A percentile compares a stretch with the other conserved stretches of the same genome.
These are phyloP conservation scores for Trichoderma cornu-damae DNA, from an alignment of 2,329 filamentous ascomycete species.

Conservation along the genomic window DNA sequence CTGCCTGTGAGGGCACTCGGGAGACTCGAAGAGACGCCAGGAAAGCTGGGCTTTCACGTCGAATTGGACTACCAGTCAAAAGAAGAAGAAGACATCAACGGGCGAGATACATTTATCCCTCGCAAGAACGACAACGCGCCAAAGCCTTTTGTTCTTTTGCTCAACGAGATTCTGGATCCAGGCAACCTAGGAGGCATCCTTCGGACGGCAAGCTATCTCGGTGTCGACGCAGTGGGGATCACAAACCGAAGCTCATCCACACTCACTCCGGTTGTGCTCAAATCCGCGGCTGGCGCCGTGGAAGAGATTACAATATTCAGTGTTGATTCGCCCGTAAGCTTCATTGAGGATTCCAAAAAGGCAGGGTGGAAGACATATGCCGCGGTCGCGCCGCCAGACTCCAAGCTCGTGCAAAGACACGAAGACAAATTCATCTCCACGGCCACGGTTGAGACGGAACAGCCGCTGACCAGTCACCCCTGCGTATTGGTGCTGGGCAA, in stretches of 20 bases:
- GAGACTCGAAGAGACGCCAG: conserved; percentile 40
- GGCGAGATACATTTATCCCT: conserved; percentile 48
- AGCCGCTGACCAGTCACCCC: conserved; percentile 56
- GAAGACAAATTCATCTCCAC: conserved; percentile 45
- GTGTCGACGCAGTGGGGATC: conserved; percentile 75
- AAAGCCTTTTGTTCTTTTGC: conserved; percentile 66
- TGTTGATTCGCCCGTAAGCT: conserved; percentile 60
- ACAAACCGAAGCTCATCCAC: conserved; percentile 68
- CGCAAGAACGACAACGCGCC: conserved; percentile 32
- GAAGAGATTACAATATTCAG: conserved; percentile 73
- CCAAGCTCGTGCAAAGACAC: conserved; percentile 32
- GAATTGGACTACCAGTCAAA: conserved; percentile 60
- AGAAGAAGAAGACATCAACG: conserved; percentile 73
- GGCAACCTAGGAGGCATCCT: conserved; percentile 89
- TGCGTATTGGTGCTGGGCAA: conserved; percentile 78
- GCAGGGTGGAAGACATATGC: conserved; percentile 82
- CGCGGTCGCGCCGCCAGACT: conserved; percentile 51
- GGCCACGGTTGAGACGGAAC: conserved; percentile 43
- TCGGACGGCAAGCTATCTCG: conserved; percentile 84
- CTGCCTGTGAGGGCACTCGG: conserved; percentile 59
- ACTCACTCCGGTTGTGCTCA: conserved; percentile 71
- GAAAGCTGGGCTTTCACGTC: conserved; percentile 51
- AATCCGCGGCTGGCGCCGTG: conserved; percentile 81
- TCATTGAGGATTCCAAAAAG: conserved; percentile 61
- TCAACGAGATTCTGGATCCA: conserved; percentile 76